A percentile compares a stretch with the other conserved stretches of the same genome.
Conservation (phyloP, 306 rosid genomes). For the Gastrolobium villosum region DNA sequence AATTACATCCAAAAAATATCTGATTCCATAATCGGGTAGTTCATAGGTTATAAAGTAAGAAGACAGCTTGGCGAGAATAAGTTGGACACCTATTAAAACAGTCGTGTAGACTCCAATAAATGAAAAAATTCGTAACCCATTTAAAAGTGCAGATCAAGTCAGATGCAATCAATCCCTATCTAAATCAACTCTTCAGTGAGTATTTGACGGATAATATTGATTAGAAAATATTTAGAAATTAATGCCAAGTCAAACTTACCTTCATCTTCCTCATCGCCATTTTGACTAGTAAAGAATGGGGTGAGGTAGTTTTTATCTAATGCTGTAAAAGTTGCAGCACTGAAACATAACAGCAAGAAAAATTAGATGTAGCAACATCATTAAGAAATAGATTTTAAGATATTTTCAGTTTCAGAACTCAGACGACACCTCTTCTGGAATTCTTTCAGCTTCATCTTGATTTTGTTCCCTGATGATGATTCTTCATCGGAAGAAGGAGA, state of each 20-base stretch:
- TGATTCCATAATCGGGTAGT: conserved; percentile 7
- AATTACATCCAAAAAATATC: conserved; percentile 12
- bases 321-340: conserved; percentile 73
- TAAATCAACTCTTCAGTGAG: background rate
- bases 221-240: conserved; percentile 26
- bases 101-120: background rate
- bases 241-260: conserved; percentile 57
- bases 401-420: conserved; percentile 10
- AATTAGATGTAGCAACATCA: background rate
- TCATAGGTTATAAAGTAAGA: background rate
- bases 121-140: background rate
- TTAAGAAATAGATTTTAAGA: background rate
- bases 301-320: conserved; percentile 81
- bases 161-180: background rate
- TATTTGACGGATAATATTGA: conserved; percentile 1
- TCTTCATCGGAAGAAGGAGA: conserved; percentile 56
- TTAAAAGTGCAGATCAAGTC: background rate
- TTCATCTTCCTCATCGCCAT: conserved; percentile 64
- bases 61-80: background rate
- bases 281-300: conserved; percentile 85
- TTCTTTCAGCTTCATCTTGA: conserved; percentile 73
- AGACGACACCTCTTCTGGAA: conserved; percentile 55
- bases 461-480: conserved; percentile 64
- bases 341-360: conserved; percentile 48
- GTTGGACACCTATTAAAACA: background rate